Conservation (phyloP, 2,329 filamentous ascomycete species). For the Trichoderma arundinaceum region DNA sequence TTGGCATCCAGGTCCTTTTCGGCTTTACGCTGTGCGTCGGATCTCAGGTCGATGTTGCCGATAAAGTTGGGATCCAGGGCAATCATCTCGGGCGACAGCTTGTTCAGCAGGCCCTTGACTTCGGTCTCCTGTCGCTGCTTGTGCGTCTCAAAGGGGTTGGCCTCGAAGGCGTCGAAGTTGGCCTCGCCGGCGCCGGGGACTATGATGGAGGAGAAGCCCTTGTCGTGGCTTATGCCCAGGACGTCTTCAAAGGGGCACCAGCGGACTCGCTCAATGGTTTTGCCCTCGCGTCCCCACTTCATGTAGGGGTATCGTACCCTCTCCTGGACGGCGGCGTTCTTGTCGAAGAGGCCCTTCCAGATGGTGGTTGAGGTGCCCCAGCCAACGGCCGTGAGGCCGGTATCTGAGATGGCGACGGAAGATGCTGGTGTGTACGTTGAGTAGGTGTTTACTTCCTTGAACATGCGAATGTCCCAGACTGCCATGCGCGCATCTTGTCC, state of each 20-base stretch:
- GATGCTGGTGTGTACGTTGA: conserved; percentile 81
- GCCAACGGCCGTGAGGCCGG: conserved; percentile 83
- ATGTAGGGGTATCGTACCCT: conserved; percentile 91
- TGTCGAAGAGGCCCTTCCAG: conserved; percentile 89
- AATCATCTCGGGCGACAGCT: conserved; percentile 96
- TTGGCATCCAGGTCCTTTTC: conserved; percentile 82
- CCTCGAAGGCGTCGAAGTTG: conserved; percentile 92
- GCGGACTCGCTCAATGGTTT: conserved; percentile 76
- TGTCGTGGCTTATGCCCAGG: conserved; percentile 80
- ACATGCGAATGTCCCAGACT: conserved; percentile 95
- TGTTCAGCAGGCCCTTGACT: conserved; percentile 88
- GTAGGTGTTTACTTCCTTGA: conserved; percentile 90
- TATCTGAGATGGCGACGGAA: conserved; percentile 86
- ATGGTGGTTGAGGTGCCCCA: conserved; percentile 89
- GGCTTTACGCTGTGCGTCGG: conserved; percentile 74
- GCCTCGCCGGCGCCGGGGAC: conserved; percentile 95
- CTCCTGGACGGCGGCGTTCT: conserved; percentile 70
- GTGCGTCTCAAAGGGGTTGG: conserved; percentile 91
- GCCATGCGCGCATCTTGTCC: conserved; percentile 90
- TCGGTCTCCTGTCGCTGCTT: conserved; percentile 94
- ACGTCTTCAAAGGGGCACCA: conserved; percentile 98
- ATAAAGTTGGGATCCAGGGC: conserved; percentile 91
- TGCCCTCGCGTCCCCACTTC: conserved; percentile 87
- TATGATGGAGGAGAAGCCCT: conserved; percentile 87
- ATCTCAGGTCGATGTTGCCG: conserved; percentile 82